A percentile compares a stretch with the other conserved stretches of the same genome.
Conservation (phyloP, 2,329 filamentous ascomycete species). For the Diplodia scrobiculata region DNA sequence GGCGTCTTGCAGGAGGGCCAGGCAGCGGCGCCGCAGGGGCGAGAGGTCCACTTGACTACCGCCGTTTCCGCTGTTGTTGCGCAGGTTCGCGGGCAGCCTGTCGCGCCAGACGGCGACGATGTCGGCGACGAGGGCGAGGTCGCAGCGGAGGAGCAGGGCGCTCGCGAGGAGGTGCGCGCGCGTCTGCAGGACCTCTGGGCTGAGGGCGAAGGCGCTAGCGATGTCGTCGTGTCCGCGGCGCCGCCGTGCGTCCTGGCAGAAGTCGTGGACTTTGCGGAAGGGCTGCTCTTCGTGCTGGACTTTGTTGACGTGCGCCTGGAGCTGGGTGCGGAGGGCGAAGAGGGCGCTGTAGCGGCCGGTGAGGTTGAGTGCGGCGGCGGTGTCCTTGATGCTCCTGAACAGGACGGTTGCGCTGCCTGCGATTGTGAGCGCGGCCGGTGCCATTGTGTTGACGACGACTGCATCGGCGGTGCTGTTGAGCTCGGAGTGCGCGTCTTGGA, state of each 20-base stretch:
- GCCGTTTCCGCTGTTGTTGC: too few species aligned
- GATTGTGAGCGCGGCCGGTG: not conserved
- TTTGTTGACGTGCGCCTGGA: conserved; percentile 36
- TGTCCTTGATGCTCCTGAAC: not conserved
- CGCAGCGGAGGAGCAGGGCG: conserved; percentile 53
- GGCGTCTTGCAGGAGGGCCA: conserved; percentile 48
- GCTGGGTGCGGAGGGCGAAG: conserved; percentile 28
- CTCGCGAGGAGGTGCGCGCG: conserved; percentile 47
- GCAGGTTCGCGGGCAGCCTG: not conserved
- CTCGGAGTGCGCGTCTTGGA: conserved; percentile 25
- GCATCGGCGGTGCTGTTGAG: conserved; percentile 30
- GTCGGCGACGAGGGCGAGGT: conserved; percentile 53
- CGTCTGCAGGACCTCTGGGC: conserved; percentile 37
- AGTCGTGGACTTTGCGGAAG: conserved; percentile 51
- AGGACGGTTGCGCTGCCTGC: not conserved
- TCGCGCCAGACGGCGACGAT: conserved; percentile 39
- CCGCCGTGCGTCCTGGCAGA: conserved; percentile 49
- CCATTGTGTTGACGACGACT: not conserved
- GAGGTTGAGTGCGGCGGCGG: not conserved
- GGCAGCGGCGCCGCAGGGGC: conserved; percentile 41
- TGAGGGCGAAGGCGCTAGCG: conserved; percentile 38
- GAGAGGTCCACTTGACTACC: too few species aligned
- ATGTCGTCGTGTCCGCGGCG: conserved; percentile 32
- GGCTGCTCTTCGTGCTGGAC: conserved; percentile 55
- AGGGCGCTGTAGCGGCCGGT: conserved; percentile 31